Conservation (phyloP, 2,329 filamentous ascomycete species). For the Trichothecium sympodiale region DNA sequence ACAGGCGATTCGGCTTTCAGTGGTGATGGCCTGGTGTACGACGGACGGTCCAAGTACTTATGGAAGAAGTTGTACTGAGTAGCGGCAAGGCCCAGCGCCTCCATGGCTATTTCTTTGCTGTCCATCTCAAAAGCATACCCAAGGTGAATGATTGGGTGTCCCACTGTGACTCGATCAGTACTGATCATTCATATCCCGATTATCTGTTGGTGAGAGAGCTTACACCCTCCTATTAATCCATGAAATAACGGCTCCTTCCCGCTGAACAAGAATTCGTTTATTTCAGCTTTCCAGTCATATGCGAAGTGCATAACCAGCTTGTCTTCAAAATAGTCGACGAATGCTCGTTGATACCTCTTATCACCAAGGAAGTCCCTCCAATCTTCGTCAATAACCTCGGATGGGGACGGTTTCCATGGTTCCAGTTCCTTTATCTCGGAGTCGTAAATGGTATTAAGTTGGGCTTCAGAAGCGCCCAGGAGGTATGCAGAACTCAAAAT, state of each 20-base stretch:
- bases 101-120: slow-evolving; percentile 76
- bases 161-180: slow-evolving; percentile 43
- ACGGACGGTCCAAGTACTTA: slow-evolving; percentile 60
- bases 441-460: slow-evolving; percentile 76
- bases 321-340: slow-evolving; percentile 92
- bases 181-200: background rate
- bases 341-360: slow-evolving; percentile 75
- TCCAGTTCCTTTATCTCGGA: slow-evolving; percentile 60
- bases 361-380: slow-evolving; percentile 81
- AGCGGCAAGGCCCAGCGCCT: slow-evolving; percentile 63
- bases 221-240: slow-evolving; percentile 68
- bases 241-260: slow-evolving; percentile 71
- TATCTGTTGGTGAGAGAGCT: slow-evolving; percentile 17
- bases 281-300: slow-evolving; percentile 76
- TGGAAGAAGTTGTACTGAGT: slow-evolving; percentile 48
- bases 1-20: slow-evolving; percentile 51
- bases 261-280: slow-evolving; percentile 65
- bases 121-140: slow-evolving; percentile 88
- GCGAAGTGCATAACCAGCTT: slow-evolving; percentile 59
- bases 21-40: slow-evolving; percentile 55
- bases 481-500: slow-evolving; percentile 78
- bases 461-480: slow-evolving; percentile 61
- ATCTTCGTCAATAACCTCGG: slow-evolving; percentile 71
- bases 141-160: slow-evolving; percentile 86
- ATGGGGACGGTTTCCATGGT: slow-evolving; percentile 72